These are phyloP conservation scores for Brassica nigra DNA, from an alignment of 345 rosid genomes.

Conservation along the genomic window DNA sequence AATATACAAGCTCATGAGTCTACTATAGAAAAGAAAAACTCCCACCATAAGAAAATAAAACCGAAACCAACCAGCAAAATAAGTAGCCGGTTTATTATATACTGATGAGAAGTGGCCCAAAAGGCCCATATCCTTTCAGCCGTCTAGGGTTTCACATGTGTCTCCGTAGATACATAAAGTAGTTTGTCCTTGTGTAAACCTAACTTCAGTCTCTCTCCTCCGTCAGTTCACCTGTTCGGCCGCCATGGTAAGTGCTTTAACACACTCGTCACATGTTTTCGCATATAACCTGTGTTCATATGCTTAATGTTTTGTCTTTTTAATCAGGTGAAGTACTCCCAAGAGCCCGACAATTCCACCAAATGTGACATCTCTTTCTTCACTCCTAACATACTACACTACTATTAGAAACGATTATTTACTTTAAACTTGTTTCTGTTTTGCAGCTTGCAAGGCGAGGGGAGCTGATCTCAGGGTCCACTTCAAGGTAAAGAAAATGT, in stretches of 20 bases:
- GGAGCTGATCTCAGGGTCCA: conserved; percentile 93
- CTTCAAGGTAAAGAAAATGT: conserved; percentile 68
- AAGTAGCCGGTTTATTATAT: background rate
- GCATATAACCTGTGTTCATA: background rate
- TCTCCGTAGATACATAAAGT: background rate
- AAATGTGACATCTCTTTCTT: conserved; percentile 53
- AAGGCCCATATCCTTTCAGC: conserved; percentile 11
- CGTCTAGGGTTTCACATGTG: conserved; percentile 28
- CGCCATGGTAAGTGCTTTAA: conserved; percentile 29
- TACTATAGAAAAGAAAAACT: too few species aligned
- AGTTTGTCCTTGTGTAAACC: background rate
- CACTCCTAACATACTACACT: background rate
- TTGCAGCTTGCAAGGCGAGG: conserved; percentile 94
- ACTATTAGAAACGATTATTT: background rate
- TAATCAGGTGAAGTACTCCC: conserved; percentile 88
- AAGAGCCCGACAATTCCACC: conserved; percentile 88
- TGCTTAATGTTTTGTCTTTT: background rate
- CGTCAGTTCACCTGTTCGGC: background rate
- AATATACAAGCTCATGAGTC: too few species aligned
- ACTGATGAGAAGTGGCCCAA: background rate
- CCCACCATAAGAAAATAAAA: background rate
- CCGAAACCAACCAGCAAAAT: background rate
- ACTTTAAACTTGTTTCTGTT: background rate
- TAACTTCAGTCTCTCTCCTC: background rate
- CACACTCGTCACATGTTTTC: background rate